Evolutionary conservation across 1,139 yeast species (phyloP), one percentile per base, ranked within the genome.

Genomic region (Candida frijolesensis): DNA sequence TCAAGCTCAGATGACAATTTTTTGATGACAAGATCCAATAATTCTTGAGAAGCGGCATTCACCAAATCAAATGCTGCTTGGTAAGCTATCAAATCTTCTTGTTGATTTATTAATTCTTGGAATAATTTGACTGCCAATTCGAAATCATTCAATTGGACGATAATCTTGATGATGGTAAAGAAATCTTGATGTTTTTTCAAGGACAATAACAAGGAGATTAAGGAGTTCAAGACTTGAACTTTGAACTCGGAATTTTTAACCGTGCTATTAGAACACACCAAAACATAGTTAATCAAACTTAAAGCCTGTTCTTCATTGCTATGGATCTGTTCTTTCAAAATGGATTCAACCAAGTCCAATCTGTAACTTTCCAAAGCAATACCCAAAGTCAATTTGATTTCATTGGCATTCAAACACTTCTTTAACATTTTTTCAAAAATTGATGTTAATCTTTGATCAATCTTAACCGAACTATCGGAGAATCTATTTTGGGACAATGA

Each of bases 11-110:
- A 70, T 30, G 70, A 72, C 51, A 87, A 73, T 10, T 64, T 64
- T n/a, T 63, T 58, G 33, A 77, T 68, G 1, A 92, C 84, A 49
- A 78, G 82, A 53, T 84, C 87, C 55, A 94, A 77, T 57, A 94
- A 78, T 63, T 89, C 95, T 71, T 94, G 99, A n/a, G 97, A 83
- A 0, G 97, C 97, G 12, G 96, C 85, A 51, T 85, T 85, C 4
- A 91, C 98, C 57, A 94, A 80, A 67, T 94, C 99, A 69, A 94
- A 94, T 1, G 98, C 98, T 51, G 95, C 90, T 73, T 94, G 99
- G 67, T 84, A 89, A 4, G 96, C 96, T 54, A 88, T 77, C 57
- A 84, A 71, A 42, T 61, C 71, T 49, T 71, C 72, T 18, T 67
- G 58, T 33, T 75, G 71, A 1, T 59, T 55, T 47, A 89, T 65